Base-by-base conservation (phyloP, 2,329 filamentous ascomycete species). In the Alternaria tenuissima region DNA sequence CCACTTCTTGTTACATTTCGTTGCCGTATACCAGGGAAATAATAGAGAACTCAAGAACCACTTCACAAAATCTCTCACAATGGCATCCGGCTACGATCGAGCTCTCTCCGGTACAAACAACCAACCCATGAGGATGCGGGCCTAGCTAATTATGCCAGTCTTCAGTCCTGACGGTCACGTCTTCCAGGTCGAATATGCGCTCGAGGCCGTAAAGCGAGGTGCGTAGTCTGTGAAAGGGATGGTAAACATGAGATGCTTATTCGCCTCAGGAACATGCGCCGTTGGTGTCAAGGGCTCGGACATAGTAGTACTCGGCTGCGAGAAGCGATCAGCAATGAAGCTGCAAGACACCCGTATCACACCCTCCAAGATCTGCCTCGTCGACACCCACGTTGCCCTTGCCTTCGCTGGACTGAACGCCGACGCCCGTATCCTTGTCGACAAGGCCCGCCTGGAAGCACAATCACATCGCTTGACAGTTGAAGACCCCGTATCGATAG, bases 81-180 rank as follows among this genome's bases (percentile, higher is more conserved):
- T 96, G 92, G 91, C 93, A 81, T 97, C 94, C 75, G 94, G 94
- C 83, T 99, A 99, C 85, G 95, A 99, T 85, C 92, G 95, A 91
- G 95, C 94, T 83, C 90, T 98, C 81, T 98, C 94, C 84, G 94
- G 94, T 97, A 89, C 84, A 89, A 71, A 63, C 51, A 61, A 41
- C 41, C 74, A 74, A 77, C 52, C 47, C 47, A 66, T 71, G 61
- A 52, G 46, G 54, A 61, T 41, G 39, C n/a, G 20, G 49, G 54
- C 38, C 52, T 55, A 74, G 67, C 74, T 76, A 70, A 75, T 64
- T 44, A 62, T 68, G 78, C 67, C 73, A 96, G 94, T 97, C 79
- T 97, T 97, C 77, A 98, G 94, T 88, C 95, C 95, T 76, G 95
- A 99, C 83, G 95, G 95, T 82, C 95, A 99, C 85, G 95, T 99